These are phyloP conservation scores for Colletotrichum eremochloae DNA, from an alignment of 2,329 filamentous ascomycete genomes.

Conservation along the genomic window DNA sequence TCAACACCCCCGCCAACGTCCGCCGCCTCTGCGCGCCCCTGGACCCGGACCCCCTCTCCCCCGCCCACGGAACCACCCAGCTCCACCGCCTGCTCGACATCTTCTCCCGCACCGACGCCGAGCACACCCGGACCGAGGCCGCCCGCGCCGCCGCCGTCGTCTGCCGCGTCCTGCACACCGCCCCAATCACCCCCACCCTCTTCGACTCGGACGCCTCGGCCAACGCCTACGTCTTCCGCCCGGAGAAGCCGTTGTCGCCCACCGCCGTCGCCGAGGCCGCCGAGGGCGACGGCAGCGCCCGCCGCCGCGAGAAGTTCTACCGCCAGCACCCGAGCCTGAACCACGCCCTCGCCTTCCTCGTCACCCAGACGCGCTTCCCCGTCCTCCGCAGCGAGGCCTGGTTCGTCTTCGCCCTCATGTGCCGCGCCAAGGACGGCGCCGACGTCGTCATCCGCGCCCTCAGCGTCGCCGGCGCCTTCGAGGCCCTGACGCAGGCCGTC, in stretches of 20 bases:
- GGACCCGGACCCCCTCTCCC: constrained; percentile 48
- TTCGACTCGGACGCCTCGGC: constrained; percentile 52
- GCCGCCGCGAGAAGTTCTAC: constrained; percentile 59
- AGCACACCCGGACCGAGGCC: constrained; percentile 71
- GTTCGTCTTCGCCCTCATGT: constrained; percentile 74
- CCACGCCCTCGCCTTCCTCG: constrained; percentile 63
- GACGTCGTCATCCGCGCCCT: constrained; percentile 59
- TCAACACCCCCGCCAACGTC: constrained; percentile 66
- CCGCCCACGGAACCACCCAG: constrained; percentile 48
- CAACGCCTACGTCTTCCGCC: constrained; percentile 45
- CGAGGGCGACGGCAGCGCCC: constrained; percentile 42
- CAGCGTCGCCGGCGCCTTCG: constrained; percentile 55
- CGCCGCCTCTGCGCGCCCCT: constrained; percentile 60
- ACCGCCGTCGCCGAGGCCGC: constrained; percentile 25
- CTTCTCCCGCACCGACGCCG: constrained; percentile 55
- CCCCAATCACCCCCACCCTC: constrained; percentile 48
- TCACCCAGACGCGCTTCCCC: constrained; percentile 70
- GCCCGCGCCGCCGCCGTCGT: constrained; percentile 66
- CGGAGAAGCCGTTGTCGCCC: constrained; percentile 30
- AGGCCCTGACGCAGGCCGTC: constrained; percentile 62
- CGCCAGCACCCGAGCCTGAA: constrained; percentile 56
- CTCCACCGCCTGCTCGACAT: constrained; percentile 55
- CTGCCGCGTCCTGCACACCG: constrained; percentile 68
- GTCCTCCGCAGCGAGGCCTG: constrained; percentile 71
- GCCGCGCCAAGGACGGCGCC: constrained; percentile 64